Conservation (phyloP, 2,329 filamentous ascomycete genomes). For the Cadophora sp. region DNA sequence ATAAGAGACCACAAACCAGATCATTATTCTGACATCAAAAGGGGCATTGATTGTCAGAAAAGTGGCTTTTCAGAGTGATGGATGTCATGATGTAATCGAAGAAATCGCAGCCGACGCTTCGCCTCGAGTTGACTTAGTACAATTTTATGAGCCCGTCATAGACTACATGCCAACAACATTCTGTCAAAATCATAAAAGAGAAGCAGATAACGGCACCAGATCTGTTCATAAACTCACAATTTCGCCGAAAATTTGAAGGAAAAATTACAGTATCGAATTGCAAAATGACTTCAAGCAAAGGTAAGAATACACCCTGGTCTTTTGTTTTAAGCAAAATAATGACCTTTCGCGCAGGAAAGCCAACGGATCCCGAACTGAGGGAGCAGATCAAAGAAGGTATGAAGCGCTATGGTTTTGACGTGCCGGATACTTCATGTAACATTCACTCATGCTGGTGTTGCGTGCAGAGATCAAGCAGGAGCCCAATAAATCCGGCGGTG, state of each 20-base stretch:
- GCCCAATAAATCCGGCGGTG: constrained; percentile 52
- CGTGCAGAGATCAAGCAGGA: constrained; percentile 50
- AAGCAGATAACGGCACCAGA: neutral
- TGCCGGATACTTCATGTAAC: neutral
- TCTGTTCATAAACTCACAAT: too few species aligned
- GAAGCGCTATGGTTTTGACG: neutral
- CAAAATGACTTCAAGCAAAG: constrained; percentile 16
- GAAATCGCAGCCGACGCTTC: neutral
- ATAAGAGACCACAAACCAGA: neutral
- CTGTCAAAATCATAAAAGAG: neutral
- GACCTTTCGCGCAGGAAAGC: constrained; percentile 51
- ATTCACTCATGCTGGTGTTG: neutral
- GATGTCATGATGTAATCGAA: constrained; percentile 10
- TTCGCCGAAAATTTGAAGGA: too few species aligned
- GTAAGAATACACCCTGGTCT: neutral
- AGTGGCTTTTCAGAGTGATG: too few species aligned
- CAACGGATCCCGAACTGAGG: constrained; percentile 51
- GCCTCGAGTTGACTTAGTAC: neutral
- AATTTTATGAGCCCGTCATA: constrained; percentile 6
- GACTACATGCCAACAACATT: neutral
- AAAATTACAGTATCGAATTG: neutral
- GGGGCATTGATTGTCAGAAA: neutral
- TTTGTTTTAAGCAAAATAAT: neutral
- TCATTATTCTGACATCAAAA: neutral
- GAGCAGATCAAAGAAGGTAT: constrained; percentile 52